Base-by-base conservation (phyloP, 1,284 basidiomycete species). In the Ustilago bromivora region DNA sequence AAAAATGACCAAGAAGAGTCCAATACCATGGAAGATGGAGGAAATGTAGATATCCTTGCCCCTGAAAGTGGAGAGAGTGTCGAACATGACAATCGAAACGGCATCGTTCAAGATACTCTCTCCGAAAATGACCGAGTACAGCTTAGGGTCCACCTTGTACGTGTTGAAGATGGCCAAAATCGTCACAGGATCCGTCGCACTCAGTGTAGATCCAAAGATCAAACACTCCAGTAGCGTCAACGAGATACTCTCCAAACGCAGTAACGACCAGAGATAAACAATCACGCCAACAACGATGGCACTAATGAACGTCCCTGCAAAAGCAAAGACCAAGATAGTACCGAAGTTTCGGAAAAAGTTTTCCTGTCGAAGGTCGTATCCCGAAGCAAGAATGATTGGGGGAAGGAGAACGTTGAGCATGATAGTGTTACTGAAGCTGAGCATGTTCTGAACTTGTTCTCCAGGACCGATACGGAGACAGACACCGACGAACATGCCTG, bases 81-180 rank as follows among this genome's bases (percentile, higher is more conserved):
- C 96, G 87, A 98, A 99, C 94, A 99, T 97, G 88, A 99, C 96
- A 88, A 99, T 99, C 89, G 94, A 95, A 81, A 99, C 96, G 34
- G 96, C 96, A 89, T 99, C 96, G 88, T 99, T 99, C 73, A 99
- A 88, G 71, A 99, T 90, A 86, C 92, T 94, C 87, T 99, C 96
- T 38, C 97, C 97, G 85, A 99, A 99, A 82, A 99, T 99, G 87
- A 99, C 91, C 61, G 92, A 93, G 88, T 99, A 99, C 5, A 99
- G 90, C 86, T 98, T 97, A 0, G 97, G 96, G 87, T 99, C 96
- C 71, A 99, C 96, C 87, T 98, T 97, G 88, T 97, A 94, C 76
- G 96, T 94, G 83, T 98, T 96, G 89, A 99, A 99, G 76, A 99
- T 99, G 55, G 96, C 94, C 32, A 99, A 89, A 85, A 99, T 98